Conservation (phyloP, 495 filamentous ascomycete species). For the Coniosporium apollinis region DNA sequence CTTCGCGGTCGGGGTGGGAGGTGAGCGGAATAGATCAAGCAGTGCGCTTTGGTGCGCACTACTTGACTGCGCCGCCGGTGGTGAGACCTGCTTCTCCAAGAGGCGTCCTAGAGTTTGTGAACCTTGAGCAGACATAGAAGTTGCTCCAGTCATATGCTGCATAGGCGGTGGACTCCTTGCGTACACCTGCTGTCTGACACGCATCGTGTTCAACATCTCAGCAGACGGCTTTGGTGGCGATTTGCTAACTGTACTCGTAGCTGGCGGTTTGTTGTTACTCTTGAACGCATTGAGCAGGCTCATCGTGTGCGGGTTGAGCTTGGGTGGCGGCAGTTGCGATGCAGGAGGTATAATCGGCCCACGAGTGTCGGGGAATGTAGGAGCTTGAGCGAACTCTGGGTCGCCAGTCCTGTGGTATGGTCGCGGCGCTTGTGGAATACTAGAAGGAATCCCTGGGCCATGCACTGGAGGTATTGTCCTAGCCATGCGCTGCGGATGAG, state of each 20-base stretch:
- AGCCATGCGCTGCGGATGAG: background rate
- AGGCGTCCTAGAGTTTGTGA: background rate
- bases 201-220: background rate
- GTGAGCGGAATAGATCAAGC: constrained; percentile 8
- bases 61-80: background rate
- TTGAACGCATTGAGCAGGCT: constrained; percentile 22
- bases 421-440: constrained; percentile 16
- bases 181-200: background rate
- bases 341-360: constrained; percentile 36
- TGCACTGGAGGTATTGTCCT: background rate
- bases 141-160: background rate
- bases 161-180: background rate
- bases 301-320: constrained; percentile 31
- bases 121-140: background rate
- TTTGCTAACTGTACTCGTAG: background rate
- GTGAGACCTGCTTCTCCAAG: background rate
- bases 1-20: constrained; percentile 1
- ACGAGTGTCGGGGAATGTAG: constrained; percentile 13
- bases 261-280: constrained; percentile 2
- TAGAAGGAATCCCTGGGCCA: background rate
- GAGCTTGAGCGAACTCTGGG: constrained; percentile 28
- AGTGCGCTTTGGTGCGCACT: constrained; percentile 9
- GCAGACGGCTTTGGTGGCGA: background rate
- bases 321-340: constrained; percentile 39
- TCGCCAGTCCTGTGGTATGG: constrained; percentile 39